Conservation (phyloP, 192 early-diverging fungal genomes). For the Mortierella hygrophila region DNA sequence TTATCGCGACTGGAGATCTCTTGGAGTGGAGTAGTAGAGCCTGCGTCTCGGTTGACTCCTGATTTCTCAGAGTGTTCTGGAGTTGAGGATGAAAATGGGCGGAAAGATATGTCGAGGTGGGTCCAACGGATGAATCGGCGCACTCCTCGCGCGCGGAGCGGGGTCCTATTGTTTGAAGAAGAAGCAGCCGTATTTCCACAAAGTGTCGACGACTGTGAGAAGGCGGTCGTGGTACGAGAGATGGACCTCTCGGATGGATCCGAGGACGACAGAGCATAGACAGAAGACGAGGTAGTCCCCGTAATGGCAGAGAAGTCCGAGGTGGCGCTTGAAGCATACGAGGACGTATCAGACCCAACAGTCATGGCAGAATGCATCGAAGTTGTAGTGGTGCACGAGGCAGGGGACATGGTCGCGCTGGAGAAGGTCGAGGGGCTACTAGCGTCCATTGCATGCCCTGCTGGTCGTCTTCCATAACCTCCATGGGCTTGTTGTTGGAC, state of each 20-base stretch:
- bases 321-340: not conserved
- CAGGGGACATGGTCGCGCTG: not conserved
- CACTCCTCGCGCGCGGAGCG: not conserved
- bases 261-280: conserved; percentile 5
- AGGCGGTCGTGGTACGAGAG: not conserved
- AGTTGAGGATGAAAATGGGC: not conserved
- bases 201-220: conserved; percentile 15
- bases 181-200: not conserved
- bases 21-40: not conserved
- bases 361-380: conserved; percentile 12
- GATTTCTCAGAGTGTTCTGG: no score
- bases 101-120: not conserved
- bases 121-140: not conserved
- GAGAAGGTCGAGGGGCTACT: conserved; percentile 6
- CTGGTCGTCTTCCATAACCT: not conserved
- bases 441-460: not conserved
- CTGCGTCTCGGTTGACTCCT: no score
- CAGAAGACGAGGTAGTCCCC: conserved; percentile 4
- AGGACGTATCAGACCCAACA: not conserved
- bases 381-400: not conserved
- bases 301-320: not conserved
- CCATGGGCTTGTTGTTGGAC: not conserved
- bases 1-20: conserved; percentile 6
- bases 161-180: not conserved
- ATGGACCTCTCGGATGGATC: not conserved